Evolutionary conservation across 805 yeast species (phyloP), one percentile per base, ranked within the genome.

Genomic region (Candida coleopterorum): DNA sequence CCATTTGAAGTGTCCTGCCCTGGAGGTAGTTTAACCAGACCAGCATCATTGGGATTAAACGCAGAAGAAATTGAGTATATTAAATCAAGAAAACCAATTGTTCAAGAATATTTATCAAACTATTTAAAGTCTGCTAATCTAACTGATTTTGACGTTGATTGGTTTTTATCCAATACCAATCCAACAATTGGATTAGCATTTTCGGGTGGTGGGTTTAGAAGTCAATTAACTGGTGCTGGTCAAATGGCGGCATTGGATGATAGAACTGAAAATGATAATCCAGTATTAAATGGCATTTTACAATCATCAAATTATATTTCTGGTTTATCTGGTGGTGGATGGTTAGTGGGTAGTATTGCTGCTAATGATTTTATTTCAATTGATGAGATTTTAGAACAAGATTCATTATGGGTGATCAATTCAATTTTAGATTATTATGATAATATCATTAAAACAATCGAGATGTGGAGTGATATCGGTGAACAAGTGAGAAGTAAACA

Each of bases 211-310:
- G 65, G 70, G 2, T 65, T 63, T 43, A 47, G 71, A 34, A 61
- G 70, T 12, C 60, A 68, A 85, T 61, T 87, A 30, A 61, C 71
- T 39, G 95, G 95, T 2, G 95, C 95, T 10, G 96, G 96, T 25
- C 77, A 81, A 55, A 60, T 87, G 17, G 67, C 90, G 1, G 95
- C 90, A 1, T 60, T 85, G 40, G 96, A 87, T 55, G 76, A 77
- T 50, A 67, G 94, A 46, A 80, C 93, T 3, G 58, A 50, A 12
- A 83, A 84, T n/a, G 56, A 86, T 28, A 89, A 90, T 23, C 34
- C 27, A 23, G 18, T 25, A 9, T 33, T 33, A 20, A 18, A 29
- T 12, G 94, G 95, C 4, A 58, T 87, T 17, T 60, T 86, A 25
- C 87, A 83, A 49, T 62, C 83, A 6, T 53, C 86, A 1, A 74